Percentiles rank a stretch among this genome's conserved stretches.
Evolutionary conservation across 495 filamentous ascomycete genomes (phyloP).

Genomic region (Penicillium mononematosum): DNA sequence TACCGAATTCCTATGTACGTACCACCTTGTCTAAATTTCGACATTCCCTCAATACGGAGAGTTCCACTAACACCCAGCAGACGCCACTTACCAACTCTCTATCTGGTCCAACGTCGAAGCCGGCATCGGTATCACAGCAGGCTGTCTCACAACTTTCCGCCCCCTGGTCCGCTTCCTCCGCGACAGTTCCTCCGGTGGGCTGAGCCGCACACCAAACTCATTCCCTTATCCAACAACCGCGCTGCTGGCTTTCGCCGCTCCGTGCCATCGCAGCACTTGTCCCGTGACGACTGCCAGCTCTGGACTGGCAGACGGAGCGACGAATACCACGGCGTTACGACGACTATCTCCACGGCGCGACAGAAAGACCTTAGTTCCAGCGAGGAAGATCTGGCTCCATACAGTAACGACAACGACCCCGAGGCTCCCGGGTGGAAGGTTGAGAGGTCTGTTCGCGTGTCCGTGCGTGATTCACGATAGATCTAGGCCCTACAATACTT

Average conservation of each 20-base stretch:
- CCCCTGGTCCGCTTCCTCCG: conserved; percentile 38
- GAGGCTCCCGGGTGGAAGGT: conserved; percentile 24
- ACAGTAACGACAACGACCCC: background rate
- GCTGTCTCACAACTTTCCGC: conserved; percentile 39
- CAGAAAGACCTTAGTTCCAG: conserved; percentile 22
- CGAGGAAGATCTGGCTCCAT: conserved; percentile 26
- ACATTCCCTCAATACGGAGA: background rate
- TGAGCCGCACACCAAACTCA: conserved; percentile 17
- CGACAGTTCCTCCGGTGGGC: conserved; percentile 25
- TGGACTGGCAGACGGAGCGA: conserved; percentile 25
- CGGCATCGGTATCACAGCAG: conserved; percentile 41
- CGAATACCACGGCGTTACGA: conserved; percentile 28
- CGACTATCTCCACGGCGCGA: conserved; percentile 28
- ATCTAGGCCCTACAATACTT: background rate
- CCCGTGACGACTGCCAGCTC: conserved; percentile 17
- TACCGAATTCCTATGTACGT: conserved; percentile 33
- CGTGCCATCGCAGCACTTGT: conserved; percentile 12
- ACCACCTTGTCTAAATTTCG: background rate
- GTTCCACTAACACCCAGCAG: conserved; percentile 13
- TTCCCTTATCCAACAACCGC: conserved; percentile 23
- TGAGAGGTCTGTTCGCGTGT: conserved; percentile 29
- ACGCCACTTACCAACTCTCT: conserved; percentile 35
- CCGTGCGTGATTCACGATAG: conserved; percentile 23
- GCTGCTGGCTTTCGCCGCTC: conserved; percentile 15
- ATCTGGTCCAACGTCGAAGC: conserved; percentile 45